Evolutionary conservation across 345 rosid genomes (phyloP), one percentile per base, ranked within the genome.

Genomic region (Citrus reticulata): DNA sequence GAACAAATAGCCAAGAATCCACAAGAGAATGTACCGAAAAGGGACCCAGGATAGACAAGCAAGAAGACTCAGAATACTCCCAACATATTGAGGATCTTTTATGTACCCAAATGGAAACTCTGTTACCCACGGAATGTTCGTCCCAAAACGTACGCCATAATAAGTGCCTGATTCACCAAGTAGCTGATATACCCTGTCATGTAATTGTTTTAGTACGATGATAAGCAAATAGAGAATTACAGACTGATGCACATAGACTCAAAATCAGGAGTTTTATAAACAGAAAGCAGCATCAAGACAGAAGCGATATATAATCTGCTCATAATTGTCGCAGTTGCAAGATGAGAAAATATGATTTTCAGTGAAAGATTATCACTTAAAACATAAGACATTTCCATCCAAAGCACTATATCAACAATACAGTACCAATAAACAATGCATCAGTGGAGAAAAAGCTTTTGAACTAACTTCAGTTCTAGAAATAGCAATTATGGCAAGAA

Each of bases 91-190:
- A 39, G 98, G 99, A 87, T 96, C 99, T 74, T 81, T 88, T n/a
- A 94, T 91, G 73, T 73, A 88, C 39, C 97, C 99, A 72, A 96
- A 94, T 49, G 99, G 98, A 62, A 96, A 96, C 79, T 88, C 91
- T 32, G 90, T 91, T 42, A 90, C 98, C 98, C 99, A 94, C 0
- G 94, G 94, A 74, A 92, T 80, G 78, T 29, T 88, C 91, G 90
- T 90, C 49, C 98, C 99, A 35, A 94, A 92, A 25, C 97, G 86
- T 17, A 96, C 90, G 24, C 98, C 97, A 64, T 95, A 96, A 79
- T 94, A 96, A 30, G 94, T 91, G 65, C 98, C 98, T 1, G 97
- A 78, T 87, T 96, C 97, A 83, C 98, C 98, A 57, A 96, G 92
- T 84, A 94, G 82, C 78, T 90, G 97, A 84, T 89, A 96, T 14